Base-by-base conservation (phyloP, 768 basidiomycete species). In the Tylopilus plumbeoviolaceoides region DNA sequence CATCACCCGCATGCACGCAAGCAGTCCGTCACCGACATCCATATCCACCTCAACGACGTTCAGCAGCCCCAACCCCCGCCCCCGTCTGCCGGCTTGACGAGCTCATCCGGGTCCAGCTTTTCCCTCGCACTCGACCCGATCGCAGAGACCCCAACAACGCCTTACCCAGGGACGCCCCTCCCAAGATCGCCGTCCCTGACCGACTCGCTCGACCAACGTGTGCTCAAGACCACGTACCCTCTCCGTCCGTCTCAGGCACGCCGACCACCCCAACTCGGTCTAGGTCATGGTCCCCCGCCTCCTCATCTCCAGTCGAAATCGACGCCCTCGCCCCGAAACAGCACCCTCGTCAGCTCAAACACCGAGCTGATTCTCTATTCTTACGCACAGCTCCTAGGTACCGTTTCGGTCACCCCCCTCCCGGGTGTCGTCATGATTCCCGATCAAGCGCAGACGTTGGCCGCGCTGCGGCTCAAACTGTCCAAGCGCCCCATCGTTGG, bases 1-100 rank as follows among this genome's bases (percentile, higher is more conserved):
- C 76, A 80, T 39, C 89, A 91, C 60, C 89, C 89, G 0, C 89
- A 91, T 56, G 89, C 86, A 0, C 81, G 89, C 31, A 91, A 90
- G 64, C 75, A 81, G 18, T 91, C 88, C 17, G 68, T 88, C 4
- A 52, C 82, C 11, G 84, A 86, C 58, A 80, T 78, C 2, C 73
- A 72, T 17, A 50, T 70, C 7, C 69, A 70, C 42, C 47, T 73
- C 23, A 64, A 69, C 31, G 70, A 69, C 56, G 55, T 63, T n/a
- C 57, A 63, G 50, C 63, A 58, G 36, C 41, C 60, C 9, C 28
- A 30, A 7, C 47, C 58, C 14, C 58, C 60, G 1, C 59, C 49
- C 5, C 54, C 52, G n/a, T 45, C 60, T 9, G 12, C 63, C 61
- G 73, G 39, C 67, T 59, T 55, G 23, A 30, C 56, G 17, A 65